phyloP scores from a whole-genome alignment of 108 stramenopile genomes.

The Aurantiochytrium sp. region DNA sequence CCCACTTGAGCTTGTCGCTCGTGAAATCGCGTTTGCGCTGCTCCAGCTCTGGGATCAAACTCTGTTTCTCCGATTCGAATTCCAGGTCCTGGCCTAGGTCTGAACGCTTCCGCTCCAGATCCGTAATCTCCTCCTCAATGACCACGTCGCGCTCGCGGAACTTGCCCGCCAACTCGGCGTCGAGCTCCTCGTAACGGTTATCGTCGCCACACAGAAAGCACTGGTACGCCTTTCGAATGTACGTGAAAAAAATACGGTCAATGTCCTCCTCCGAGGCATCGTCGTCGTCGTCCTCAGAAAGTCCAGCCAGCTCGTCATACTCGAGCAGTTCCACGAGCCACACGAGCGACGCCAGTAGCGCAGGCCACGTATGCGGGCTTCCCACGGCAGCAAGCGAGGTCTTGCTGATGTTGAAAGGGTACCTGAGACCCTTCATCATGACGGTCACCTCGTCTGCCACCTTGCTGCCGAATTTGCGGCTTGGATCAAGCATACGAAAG shows the following conservation, averaged over 20 bases:
- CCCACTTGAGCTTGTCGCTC: constrained; percentile 74
- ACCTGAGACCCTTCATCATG: constrained; percentile 79
- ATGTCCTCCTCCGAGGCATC: constrained; percentile 21
- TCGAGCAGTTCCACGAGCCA: constrained; percentile 84
- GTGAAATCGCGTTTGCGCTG: constrained; percentile 58
- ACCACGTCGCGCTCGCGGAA: background rate
- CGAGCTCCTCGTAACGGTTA: constrained; percentile 55
- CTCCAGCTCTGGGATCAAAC: constrained; percentile 56
- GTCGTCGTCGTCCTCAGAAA: constrained; percentile 20
- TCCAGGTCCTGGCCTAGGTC: constrained; percentile 52
- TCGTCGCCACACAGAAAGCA: constrained; percentile 79
- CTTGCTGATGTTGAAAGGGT: constrained; percentile 44
- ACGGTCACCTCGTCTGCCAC: constrained; percentile 88
- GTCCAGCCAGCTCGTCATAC: constrained; percentile 36
- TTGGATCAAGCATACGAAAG: constrained; percentile 73
- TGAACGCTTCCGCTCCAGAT: background rate
- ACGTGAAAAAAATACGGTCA: constrained; percentile 66
- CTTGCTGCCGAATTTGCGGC: constrained; percentile 58
- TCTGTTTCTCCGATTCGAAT: constrained; percentile 48
- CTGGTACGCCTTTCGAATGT: constrained; percentile 63
- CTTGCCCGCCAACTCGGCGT: constrained; percentile 26
- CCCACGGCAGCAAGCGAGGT: constrained; percentile 89
- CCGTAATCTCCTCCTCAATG: background rate
- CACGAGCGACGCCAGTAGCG: constrained; percentile 79
- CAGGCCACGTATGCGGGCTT: constrained; percentile 95